phyloP scores from a whole-genome alignment of 2,329 filamentous ascomycete species.

The Claviceps monticola region DNA sequence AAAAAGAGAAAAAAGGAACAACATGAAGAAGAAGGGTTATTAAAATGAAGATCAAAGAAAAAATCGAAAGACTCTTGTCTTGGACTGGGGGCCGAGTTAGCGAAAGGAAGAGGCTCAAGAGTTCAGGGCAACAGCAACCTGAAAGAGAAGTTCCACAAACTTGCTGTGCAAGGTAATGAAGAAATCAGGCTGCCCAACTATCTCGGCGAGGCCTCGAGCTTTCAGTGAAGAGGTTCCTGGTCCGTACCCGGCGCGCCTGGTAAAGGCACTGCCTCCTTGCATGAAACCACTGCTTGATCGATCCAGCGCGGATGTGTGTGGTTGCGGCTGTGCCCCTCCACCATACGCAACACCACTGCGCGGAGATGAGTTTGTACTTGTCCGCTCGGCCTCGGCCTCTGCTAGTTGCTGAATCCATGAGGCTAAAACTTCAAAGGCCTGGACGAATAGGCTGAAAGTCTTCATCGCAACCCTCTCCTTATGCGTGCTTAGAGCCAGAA shows the following conservation, averaged over 20 bases:
- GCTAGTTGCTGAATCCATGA: constrained; percentile 52
- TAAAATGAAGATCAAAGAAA: neutral
- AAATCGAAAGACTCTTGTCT: neutral
- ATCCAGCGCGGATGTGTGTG: constrained; percentile 17
- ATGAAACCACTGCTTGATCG: constrained; percentile 41
- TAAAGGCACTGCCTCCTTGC: constrained; percentile 40
- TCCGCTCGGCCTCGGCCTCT: constrained; percentile 46
- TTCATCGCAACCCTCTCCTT: constrained; percentile 52
- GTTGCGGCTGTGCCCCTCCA: constrained; percentile 17
- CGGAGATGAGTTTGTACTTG: constrained; percentile 29
- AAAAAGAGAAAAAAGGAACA: neutral
- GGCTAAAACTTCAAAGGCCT: constrained; percentile 49
- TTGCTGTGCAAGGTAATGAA: constrained; percentile 52
- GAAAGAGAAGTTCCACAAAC: constrained; percentile 49
- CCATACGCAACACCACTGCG: constrained; percentile 26
- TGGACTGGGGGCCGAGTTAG: too few species aligned
- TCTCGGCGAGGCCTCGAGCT: constrained; percentile 48
- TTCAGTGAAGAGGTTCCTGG: constrained; percentile 42
- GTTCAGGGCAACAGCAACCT: constrained; percentile 40
- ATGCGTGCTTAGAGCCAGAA: constrained; percentile 51
- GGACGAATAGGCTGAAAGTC: constrained; percentile 47
- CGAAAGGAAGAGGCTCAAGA: constrained; percentile 19
- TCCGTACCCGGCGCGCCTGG: constrained; percentile 42
- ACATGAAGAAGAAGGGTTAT: too few species aligned
- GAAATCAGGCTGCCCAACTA: constrained; percentile 53